These are phyloP conservation scores for Populus hybrid DNA, from an alignment of 441 rosid species.

Conservation along the genomic window DNA sequence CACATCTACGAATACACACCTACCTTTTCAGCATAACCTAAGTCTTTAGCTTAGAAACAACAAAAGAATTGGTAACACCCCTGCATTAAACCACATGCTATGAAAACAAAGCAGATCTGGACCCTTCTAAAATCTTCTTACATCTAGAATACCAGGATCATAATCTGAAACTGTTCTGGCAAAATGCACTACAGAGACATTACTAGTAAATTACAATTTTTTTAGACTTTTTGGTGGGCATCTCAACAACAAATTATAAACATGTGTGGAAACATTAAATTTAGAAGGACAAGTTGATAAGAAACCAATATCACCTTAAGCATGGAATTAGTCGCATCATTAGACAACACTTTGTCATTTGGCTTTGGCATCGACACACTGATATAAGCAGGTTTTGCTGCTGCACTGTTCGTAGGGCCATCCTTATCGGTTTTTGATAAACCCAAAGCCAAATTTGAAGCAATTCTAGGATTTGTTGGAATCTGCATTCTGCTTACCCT, in stretches of 20 bases:
- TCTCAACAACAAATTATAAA: not conserved
- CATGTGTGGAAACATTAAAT: not conserved
- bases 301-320: slow-evolving; percentile 56
- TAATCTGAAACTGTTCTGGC: not conserved
- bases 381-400: slow-evolving; percentile 78
- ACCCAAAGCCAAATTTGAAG: slow-evolving; percentile 79
- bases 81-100: not conserved
- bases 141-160: not conserved
- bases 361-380: slow-evolving; percentile 71
- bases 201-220: not conserved
- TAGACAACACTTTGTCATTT: slow-evolving; percentile 41
- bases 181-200: not conserved
- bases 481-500: slow-evolving; percentile 87
- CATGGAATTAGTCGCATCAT: slow-evolving; percentile 56
- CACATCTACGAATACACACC: not conserved
- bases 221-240: not conserved
- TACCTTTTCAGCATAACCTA: not conserved
- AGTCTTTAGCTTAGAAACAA: not conserved
- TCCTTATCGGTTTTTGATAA: slow-evolving; percentile 67
- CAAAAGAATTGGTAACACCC: not conserved
- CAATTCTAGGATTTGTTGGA: slow-evolving; percentile 96
- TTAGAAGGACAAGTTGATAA: slow-evolving; percentile 4
- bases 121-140: not conserved
- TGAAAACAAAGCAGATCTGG: not conserved
- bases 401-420: slow-evolving; percentile 37